Percentiles rank a stretch among this genome's conserved stretches.
phyloP scores from a whole-genome alignment of 805 yeast species.

The Zygosaccharomyces siamensis region DNA sequence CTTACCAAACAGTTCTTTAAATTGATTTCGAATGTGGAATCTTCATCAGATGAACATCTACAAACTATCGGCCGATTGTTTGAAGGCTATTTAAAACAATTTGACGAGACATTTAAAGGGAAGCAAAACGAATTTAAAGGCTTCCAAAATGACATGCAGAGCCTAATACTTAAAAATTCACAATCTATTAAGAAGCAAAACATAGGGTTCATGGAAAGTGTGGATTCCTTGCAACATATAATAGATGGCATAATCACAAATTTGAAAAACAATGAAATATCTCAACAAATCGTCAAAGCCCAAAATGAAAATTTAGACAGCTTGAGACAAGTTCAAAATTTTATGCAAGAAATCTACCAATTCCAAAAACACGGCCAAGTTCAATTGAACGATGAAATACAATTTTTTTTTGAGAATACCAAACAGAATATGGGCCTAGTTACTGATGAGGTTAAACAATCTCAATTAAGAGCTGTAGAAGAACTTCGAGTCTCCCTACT shows the following conservation, averaged over 20 bases:
- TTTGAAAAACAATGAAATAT: constrained; percentile 25
- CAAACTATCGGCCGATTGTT: constrained; percentile 7
- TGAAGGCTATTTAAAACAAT: constrained; percentile 7
- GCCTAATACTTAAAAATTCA: constrained; percentile 4
- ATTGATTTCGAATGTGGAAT: constrained; percentile 8
- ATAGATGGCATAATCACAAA: constrained; percentile 16
- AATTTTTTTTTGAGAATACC: constrained; percentile 3
- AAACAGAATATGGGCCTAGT: constrained; percentile 4
- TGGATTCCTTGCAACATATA: constrained; percentile 11
- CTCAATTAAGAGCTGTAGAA: constrained; percentile 13
- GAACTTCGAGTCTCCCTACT: constrained; percentile 10
- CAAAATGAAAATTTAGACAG: constrained; percentile 7
- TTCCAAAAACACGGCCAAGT: constrained; percentile 5
- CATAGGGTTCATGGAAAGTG: constrained; percentile 7
- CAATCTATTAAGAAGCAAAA: constrained; percentile 5
- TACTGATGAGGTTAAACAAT: constrained; percentile 10
- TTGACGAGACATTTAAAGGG: constrained; percentile 4
- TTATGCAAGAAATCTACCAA: constrained; percentile 1
- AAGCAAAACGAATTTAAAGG: constrained; percentile 8
- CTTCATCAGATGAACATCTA: constrained; percentile 7
- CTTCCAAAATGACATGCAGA: constrained; percentile 7
- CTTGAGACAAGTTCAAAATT: constrained; percentile 6
- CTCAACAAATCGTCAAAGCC: constrained; percentile 13
- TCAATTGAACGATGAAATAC: constrained; percentile 7
- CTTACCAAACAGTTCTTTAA: constrained; percentile 12